Percentiles rank a stretch among this genome's conserved stretches.
Evolutionary conservation across 345 rosid genomes (phyloP).

Genomic region (Heritiera fomes): DNA sequence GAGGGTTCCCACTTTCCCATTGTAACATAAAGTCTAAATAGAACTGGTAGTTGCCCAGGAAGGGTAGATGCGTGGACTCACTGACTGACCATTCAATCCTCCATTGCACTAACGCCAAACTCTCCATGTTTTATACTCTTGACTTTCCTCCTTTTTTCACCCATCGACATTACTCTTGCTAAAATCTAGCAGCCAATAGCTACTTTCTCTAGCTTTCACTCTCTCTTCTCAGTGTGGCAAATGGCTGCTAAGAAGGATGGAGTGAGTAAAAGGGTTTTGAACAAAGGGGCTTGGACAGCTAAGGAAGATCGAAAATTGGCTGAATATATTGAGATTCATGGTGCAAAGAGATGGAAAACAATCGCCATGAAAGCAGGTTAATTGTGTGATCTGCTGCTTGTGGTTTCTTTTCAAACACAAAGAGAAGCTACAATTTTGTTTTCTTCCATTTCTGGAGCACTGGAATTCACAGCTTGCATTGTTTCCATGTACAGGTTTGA

Average conservation of each 20-base stretch:
- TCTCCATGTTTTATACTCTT: conserved; percentile 12
- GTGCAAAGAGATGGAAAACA: conserved; percentile 60
- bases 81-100: conserved; percentile 19
- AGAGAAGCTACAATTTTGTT: neutral
- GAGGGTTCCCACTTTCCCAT: conserved; percentile 17
- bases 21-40: neutral
- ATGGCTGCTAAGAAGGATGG: conserved; percentile 48
- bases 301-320: conserved; percentile 61
- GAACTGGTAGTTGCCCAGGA: conserved; percentile 44
- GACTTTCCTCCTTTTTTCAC: neutral
- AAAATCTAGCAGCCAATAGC: neutral
- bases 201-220: neutral
- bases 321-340: conserved; percentile 49
- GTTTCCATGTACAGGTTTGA: conserved; percentile 25
- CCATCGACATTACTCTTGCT: too few species aligned
- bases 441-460: neutral
- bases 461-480: neutral
- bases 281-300: conserved; percentile 63
- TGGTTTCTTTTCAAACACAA: too few species aligned
- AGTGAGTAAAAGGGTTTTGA: conserved; percentile 34
- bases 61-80: conserved; percentile 40
- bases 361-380: conserved; percentile 57
- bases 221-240: neutral
- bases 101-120: neutral
- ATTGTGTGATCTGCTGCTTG: too few species aligned